Percentiles rank a stretch among this genome's conserved stretches.
Evolutionary conservation across 306 rosid genomes (phyloP).

Genomic region (Trifolium pratense): DNA sequence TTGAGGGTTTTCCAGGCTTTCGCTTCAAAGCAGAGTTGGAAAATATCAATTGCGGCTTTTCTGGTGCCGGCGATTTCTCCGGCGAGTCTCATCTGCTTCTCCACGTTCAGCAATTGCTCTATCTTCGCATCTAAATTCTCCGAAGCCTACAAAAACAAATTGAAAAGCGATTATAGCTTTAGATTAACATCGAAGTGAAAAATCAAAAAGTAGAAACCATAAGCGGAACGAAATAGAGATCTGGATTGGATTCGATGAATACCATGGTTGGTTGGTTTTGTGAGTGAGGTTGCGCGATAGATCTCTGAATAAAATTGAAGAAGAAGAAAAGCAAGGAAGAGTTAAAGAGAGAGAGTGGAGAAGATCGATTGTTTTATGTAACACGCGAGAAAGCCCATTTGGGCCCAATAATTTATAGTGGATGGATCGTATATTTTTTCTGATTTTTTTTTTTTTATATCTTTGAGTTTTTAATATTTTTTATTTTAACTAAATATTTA

Average conservation of each 20-base stretch:
- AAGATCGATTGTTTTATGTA: background rate
- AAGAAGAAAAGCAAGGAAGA: background rate
- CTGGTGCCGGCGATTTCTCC: slow-evolving; percentile 84
- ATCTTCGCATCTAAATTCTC: slow-evolving; percentile 64
- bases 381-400: slow-evolving; percentile 27
- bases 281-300: slow-evolving; percentile 34
- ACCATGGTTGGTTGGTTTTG: too few species aligned
- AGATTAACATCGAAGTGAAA: too few species aligned
- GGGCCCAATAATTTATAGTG: too few species aligned
- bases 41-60: slow-evolving; percentile 80
- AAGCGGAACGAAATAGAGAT: too few species aligned
- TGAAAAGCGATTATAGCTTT: too few species aligned
- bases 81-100: slow-evolving; percentile 83
- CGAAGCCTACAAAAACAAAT: slow-evolving; percentile 55
- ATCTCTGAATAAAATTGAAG: slow-evolving; percentile 42
- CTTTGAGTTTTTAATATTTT: too few species aligned
- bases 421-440: too few species aligned
- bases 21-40: slow-evolving; percentile 82
- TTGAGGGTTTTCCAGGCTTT: slow-evolving; percentile 86
- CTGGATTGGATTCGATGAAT: slow-evolving; percentile 24
- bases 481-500: too few species aligned
- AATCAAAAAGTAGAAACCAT: background rate
- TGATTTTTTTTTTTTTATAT: too few species aligned
- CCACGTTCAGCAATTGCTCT: slow-evolving; percentile 80
- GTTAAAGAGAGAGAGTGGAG: too few species aligned